Base-by-base conservation (phyloP, 371 early-diverging fungal genomes). In the Mucor ambiguus region DNA sequence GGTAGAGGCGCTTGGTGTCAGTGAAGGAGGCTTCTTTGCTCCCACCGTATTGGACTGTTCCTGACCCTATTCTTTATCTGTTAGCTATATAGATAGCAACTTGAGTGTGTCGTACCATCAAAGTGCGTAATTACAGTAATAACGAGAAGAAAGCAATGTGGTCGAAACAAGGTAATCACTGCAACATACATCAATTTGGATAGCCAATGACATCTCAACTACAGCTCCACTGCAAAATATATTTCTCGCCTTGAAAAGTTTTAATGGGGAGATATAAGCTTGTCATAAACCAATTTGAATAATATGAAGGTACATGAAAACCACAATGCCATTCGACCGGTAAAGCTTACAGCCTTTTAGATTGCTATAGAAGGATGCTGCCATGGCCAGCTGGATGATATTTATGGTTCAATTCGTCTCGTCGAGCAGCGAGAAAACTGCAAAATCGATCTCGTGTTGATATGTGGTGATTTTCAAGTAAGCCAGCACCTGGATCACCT, bases 391-490 rank as follows among this genome's bases (percentile, higher is more conserved):
- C 84, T 99, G 43, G 94, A 95, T 64, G 83, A 83, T 32, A 95
- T 98, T 61, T 98, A 97, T 73, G 79, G 77, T 12, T 73, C 92
- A 10, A 71, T 98, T 20, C 67, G 74, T 20, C 46, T 79, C 1
- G 71, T 84, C 6, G 90, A 96, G 69, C 57, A 71, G n/a, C 63
- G 66, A 24, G 63, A 85, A 32, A 71, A 78, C 18, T 79, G 83
- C 57, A 88, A 85, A 61, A 81, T 96, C 9, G 98, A 98, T 78
- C 85, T 98, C 29, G 78, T 99, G 0, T 71, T 99, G 33, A 94
- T 99, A 57, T 97, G 97, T 75, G 99, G 99, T 48, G 99, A 99
- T 79, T 96, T 99, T 76, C 96, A 98, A 85, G 93, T 90, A 76
- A 22, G 58, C 33, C 22, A 43, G 14, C 32, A 49, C 4, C 5